These are phyloP conservation scores for Batkoa obscura DNA, from an alignment of 371 early-diverging fungal genomes.

Conservation along the genomic window DNA sequence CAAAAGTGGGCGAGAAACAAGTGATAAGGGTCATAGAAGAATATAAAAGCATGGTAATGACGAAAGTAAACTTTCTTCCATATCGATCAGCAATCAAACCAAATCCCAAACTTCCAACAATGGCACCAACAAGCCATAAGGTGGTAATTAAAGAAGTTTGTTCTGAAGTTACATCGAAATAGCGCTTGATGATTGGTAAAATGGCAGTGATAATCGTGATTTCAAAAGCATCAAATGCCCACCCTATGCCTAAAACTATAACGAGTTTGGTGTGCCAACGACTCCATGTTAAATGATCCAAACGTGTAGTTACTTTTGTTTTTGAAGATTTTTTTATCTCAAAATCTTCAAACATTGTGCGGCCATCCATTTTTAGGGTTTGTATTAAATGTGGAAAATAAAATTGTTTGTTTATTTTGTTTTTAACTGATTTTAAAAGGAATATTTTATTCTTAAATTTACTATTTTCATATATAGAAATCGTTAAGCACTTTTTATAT, in stretches of 20 bases:
- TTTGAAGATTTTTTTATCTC: too few relatives aligned
- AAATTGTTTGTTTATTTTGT: too few relatives aligned
- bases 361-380: too few relatives aligned
- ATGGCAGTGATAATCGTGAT: background rate
- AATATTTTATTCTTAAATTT: too few relatives aligned
- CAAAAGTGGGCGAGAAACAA: conserved; percentile 4
- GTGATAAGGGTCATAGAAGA: conserved; percentile 6
- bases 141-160: background rate
- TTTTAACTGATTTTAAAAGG: too few relatives aligned
- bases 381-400: too few relatives aligned
- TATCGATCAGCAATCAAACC: background rate
- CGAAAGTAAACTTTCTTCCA: background rate
- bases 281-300: conserved; percentile 3
- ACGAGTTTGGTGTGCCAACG: conserved; percentile 5
- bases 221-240: background rate
- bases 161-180: background rate
- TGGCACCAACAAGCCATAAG: background rate
- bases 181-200: background rate
- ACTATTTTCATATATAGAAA: too few relatives aligned
- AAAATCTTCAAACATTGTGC: too few relatives aligned
- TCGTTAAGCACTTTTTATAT: too few relatives aligned
- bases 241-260: background rate
- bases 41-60: conserved; percentile 5
- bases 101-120: background rate
- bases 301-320: background rate